Evolutionary conservation across 2,329 filamentous ascomycete genomes (phyloP).

Genomic region (Trichoderma lentiforme): DNA sequence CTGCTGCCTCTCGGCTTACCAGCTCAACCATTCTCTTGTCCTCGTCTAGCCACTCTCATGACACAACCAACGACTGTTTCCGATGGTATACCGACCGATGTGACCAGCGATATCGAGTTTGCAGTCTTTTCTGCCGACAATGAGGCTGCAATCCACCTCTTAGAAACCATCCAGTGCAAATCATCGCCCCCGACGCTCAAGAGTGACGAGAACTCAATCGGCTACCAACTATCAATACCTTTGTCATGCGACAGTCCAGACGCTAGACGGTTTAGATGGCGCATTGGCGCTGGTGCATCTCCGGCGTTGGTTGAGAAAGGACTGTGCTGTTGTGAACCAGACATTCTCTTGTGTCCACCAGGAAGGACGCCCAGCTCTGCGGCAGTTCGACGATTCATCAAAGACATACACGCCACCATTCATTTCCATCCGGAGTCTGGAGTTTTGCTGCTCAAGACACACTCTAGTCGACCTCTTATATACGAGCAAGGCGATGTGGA

Average conservation of each 20-base stretch:
- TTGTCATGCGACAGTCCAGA: neutral
- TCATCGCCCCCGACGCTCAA: neutral
- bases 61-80: neutral
- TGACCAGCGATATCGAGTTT: neutral
- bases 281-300: neutral
- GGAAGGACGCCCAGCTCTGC: neutral
- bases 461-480: neutral
- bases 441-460: neutral
- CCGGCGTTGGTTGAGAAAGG: neutral
- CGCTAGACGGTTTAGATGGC: neutral
- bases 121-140: neutral
- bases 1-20: neutral
- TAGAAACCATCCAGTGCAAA: neutral
- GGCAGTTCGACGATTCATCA: neutral
- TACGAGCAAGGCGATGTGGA: slow-evolving; percentile 2
- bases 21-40: neutral
- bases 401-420: slow-evolving; percentile 4
- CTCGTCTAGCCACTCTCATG: neutral
- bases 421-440: slow-evolving; percentile 1
- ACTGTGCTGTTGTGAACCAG: neutral
- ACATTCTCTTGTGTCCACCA: neutral
- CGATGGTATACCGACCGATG: neutral
- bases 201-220: neutral
- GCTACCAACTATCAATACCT: neutral
- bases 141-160: neutral